Conservation (phyloP, 148 eudicot genomes). For the Nepenthes mirabilis region DNA sequence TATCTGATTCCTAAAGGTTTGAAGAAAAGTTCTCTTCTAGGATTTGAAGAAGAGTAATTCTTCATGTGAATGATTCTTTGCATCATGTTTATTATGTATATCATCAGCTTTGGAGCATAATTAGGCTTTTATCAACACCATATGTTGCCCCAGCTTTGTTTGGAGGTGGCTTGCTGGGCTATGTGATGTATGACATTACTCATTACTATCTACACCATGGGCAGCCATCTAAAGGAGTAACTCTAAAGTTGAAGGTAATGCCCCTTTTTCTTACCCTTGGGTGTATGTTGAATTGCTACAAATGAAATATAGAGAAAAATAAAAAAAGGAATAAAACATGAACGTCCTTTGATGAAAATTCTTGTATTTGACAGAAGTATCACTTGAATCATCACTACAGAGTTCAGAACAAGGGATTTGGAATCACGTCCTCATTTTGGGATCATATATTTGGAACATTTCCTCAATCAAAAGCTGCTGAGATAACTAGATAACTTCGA, state of each 20-base stretch:
- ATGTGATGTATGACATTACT: constrained; percentile 55
- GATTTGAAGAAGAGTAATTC: no score
- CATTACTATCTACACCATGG: constrained; percentile 70
- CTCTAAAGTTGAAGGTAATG: constrained; percentile 6
- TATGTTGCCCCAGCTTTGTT: constrained; percentile 37
- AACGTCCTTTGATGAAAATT: no score
- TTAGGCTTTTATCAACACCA: constrained; percentile 29
- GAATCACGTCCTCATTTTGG: constrained; percentile 79
- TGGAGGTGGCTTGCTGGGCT: constrained; percentile 48
- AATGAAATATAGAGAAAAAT: no score
- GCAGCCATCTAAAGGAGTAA: constrained; percentile 28
- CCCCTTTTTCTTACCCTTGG: not conserved
- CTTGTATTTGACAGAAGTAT: constrained; percentile 36
- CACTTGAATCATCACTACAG: constrained; percentile 87
- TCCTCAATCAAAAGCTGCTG: constrained; percentile 38
- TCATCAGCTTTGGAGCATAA: constrained; percentile 35
- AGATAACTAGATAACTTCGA: constrained; percentile 16
- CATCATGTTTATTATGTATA: not conserved
- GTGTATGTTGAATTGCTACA: no score
- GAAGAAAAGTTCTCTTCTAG: no score
- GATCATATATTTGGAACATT: constrained; percentile 67
- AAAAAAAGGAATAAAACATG: no score
- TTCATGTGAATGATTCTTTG: not conserved
- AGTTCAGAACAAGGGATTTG: constrained; percentile 56
- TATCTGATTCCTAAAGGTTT: no score